Conservation (phyloP, 2,329 filamentous ascomycete genomes). For the Aulographum hederae region DNA sequence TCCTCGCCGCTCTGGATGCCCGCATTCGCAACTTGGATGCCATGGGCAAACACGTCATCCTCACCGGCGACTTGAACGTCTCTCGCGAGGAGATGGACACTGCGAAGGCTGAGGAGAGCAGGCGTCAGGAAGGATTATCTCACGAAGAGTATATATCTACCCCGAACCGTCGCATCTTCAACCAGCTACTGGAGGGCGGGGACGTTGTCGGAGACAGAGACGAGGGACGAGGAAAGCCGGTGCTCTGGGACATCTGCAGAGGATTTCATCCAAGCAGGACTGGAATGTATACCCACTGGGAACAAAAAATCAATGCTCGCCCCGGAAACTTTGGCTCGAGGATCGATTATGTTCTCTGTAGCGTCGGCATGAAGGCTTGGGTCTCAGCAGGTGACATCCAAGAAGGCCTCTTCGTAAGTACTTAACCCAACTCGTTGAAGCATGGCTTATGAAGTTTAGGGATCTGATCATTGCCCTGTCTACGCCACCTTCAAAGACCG, state of each 20-base stretch:
- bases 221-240: constrained; percentile 46
- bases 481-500: constrained; percentile 54
- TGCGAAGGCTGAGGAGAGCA: constrained; percentile 51
- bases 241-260: constrained; percentile 71
- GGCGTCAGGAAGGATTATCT: constrained; percentile 51
- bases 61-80: constrained; percentile 83
- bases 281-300: constrained; percentile 97
- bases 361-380: constrained; percentile 60
- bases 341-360: constrained; percentile 88
- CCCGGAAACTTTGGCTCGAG: constrained; percentile 83
- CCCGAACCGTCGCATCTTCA: constrained; percentile 61
- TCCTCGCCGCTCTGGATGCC: constrained; percentile 61
- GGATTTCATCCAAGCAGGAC: constrained; percentile 59
- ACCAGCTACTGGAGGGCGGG: constrained; percentile 64
- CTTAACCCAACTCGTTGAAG: neutral
- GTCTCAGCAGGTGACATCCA: constrained; percentile 72
- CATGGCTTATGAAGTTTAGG: constrained; percentile 23
- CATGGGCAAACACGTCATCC: constrained; percentile 66
- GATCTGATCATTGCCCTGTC: constrained; percentile 92
- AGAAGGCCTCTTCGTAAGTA: constrained; percentile 57
- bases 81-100: constrained; percentile 51
- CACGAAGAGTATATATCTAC: constrained; percentile 54
- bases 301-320: constrained; percentile 86
- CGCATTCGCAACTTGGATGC: constrained; percentile 68
- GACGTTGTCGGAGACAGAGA: constrained; percentile 49